Evolutionary conservation across 352 stramenopile genomes (phyloP).

Genomic region (Pythium phragmiticola): DNA sequence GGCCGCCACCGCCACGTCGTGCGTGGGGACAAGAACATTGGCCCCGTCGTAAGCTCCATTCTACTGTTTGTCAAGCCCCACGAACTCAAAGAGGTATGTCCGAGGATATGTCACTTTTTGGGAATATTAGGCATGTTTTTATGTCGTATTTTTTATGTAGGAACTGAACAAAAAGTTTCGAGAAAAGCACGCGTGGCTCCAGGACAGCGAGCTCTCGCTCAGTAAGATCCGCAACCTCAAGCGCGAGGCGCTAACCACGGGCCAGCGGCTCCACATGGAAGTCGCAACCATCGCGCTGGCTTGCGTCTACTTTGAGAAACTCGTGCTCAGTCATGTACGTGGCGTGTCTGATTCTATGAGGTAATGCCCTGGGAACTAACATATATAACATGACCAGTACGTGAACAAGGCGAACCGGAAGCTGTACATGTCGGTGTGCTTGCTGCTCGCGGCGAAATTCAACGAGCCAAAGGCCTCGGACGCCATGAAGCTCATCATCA

Average conservation of each 20-base stretch:
- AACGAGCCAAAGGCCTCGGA: conserved; percentile 78
- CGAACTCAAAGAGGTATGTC: conserved; percentile 88
- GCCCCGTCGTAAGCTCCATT: conserved; percentile 92
- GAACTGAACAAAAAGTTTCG: conserved; percentile 97
- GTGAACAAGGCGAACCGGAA: conserved; percentile 96
- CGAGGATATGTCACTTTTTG: not conserved
- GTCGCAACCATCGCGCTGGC: conserved; percentile 93
- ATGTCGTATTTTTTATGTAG: conserved; percentile 12
- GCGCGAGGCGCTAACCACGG: conserved; percentile 74
- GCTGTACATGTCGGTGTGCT: conserved; percentile 95
- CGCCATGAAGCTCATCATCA: conserved; percentile 59
- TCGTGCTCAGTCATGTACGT: conserved; percentile 89
- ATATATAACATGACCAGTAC: conserved; percentile 57
- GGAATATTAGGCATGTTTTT: not conserved
- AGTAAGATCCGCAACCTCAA: conserved; percentile 97
- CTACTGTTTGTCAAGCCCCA: conserved; percentile 95
- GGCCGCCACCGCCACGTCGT: conserved; percentile 81
- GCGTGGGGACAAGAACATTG: conserved; percentile 86
- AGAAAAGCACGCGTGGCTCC: conserved; percentile 90
- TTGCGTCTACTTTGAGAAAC: conserved; percentile 97
- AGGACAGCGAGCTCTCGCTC: conserved; percentile 89
- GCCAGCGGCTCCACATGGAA: conserved; percentile 86
- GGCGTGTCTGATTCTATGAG: not conserved
- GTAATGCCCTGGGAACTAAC: not conserved
- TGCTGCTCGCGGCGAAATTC: conserved; percentile 94